phyloP scores from a whole-genome alignment of 1,284 basidiomycete genomes.

The Mycosarcoma maydis region DNA sequence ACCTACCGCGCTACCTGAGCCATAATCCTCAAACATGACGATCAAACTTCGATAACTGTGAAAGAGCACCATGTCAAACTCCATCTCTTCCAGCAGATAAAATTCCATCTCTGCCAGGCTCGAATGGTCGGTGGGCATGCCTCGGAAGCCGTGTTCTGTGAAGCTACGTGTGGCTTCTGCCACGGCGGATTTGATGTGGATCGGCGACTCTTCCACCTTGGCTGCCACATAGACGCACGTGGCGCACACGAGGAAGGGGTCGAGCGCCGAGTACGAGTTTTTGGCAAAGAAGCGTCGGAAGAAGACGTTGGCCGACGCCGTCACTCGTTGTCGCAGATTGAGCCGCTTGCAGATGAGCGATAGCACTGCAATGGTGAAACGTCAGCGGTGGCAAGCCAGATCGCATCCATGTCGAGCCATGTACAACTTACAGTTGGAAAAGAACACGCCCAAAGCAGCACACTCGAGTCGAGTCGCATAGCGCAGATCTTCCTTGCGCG shows the following conservation, averaged over 20 bases:
- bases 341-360: slow-evolving; percentile 87
- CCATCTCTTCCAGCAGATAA: slow-evolving; percentile 93
- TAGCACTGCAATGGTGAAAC: slow-evolving; percentile 70
- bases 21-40: slow-evolving; percentile 74
- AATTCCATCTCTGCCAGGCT: slow-evolving; percentile 99
- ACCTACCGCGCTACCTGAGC: slow-evolving; percentile 4
- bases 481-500: slow-evolving; percentile 54
- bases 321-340: slow-evolving; percentile 83
- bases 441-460: slow-evolving; percentile 59
- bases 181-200: slow-evolving; percentile 93
- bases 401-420: not conserved
- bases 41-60: slow-evolving; percentile 91
- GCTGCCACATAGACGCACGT: slow-evolving; percentile 95
- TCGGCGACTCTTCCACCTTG: slow-evolving; percentile 93
- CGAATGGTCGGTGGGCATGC: slow-evolving; percentile 80
- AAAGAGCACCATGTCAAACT: slow-evolving; percentile 91
- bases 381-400: not conserved
- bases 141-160: slow-evolving; percentile 42
- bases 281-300: slow-evolving; percentile 86
- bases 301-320: slow-evolving; percentile 91
- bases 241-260: slow-evolving; percentile 88
- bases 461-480: slow-evolving; percentile 55
- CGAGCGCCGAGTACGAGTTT: slow-evolving; percentile 82
- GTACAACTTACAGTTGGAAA: slow-evolving; percentile 50
- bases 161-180: slow-evolving; percentile 75